phyloP scores from a whole-genome alignment of 2,329 filamentous ascomycete species.

The Samsoniella hepiali region DNA sequence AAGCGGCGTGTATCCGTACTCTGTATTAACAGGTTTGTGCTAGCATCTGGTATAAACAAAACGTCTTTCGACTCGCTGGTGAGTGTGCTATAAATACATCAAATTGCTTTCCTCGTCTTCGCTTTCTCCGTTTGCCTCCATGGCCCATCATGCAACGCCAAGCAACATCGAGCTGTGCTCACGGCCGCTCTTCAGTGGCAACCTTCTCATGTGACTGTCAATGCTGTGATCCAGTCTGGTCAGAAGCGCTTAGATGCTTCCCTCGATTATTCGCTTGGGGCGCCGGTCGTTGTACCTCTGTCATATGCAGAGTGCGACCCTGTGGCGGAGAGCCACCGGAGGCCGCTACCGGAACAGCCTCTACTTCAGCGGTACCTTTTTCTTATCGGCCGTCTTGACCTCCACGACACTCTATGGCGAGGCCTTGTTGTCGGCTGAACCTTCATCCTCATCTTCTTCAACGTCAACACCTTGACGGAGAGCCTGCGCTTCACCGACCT shows the following conservation, averaged over 20 bases:
- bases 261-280: neutral
- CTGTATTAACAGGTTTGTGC: neutral
- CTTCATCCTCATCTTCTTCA: constrained; percentile 37
- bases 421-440: constrained; percentile 1
- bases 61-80: constrained; percentile 6
- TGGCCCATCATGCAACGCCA: neutral
- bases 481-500: constrained; percentile 55
- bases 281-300: neutral
- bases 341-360: neutral
- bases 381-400: neutral
- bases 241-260: neutral
- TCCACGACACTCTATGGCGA: neutral
- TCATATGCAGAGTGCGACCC: neutral
- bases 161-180: neutral
- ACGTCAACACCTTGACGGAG: constrained; percentile 40
- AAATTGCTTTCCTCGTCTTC: neutral
- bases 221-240: too few species aligned
- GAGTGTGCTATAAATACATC: constrained; percentile 3
- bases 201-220: neutral
- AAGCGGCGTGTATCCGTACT: neutral
- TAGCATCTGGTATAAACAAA: neutral
- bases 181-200: neutral
- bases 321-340: neutral
- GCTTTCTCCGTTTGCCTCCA: neutral
- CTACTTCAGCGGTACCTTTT: neutral